Conservation (phyloP, 306 rosid species). For the Cicer chorassanicum region DNA sequence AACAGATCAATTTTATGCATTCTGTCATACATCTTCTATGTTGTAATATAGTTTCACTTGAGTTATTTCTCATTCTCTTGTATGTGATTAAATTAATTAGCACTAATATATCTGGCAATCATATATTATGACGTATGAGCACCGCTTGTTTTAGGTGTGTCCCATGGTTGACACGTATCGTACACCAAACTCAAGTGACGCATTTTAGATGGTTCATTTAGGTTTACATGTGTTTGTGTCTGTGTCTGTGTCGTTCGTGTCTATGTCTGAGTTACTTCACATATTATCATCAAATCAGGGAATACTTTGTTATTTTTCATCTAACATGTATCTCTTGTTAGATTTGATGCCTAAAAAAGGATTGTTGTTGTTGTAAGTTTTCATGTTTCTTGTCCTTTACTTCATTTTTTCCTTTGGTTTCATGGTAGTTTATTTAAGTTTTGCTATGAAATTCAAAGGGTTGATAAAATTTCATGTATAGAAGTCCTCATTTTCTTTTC, state of each 20-base stretch:
- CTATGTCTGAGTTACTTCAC: not conserved
- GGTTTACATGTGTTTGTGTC: not conserved
- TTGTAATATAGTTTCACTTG: not conserved
- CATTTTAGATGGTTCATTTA: not conserved
- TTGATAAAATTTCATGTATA: slow-evolving; percentile 16
- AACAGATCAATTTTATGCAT: not conserved
- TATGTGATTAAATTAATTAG: not conserved
- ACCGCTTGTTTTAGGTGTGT: not conserved
- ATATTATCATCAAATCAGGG: not conserved
- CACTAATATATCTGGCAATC: slow-evolving; percentile 8
- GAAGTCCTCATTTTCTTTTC: not conserved
- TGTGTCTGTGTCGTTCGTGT: not conserved
- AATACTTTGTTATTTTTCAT: slow-evolving; percentile 15
- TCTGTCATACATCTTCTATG: not conserved
- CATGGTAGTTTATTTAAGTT: not conserved
- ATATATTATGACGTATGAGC: not conserved
- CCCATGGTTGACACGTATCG: not conserved
- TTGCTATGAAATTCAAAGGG: slow-evolving; percentile 17
- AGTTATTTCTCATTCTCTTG: too few relatives aligned
- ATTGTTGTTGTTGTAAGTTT: not conserved
- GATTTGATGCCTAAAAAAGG: not conserved
- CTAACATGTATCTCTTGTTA: not conserved
- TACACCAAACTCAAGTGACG: not conserved
- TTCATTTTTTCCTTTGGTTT: not conserved
- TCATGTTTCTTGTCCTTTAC: not conserved